These are phyloP conservation scores for Groenewaldozyma tartarivorans DNA, from an alignment of 805 yeast genomes.

Conservation along the genomic window DNA sequence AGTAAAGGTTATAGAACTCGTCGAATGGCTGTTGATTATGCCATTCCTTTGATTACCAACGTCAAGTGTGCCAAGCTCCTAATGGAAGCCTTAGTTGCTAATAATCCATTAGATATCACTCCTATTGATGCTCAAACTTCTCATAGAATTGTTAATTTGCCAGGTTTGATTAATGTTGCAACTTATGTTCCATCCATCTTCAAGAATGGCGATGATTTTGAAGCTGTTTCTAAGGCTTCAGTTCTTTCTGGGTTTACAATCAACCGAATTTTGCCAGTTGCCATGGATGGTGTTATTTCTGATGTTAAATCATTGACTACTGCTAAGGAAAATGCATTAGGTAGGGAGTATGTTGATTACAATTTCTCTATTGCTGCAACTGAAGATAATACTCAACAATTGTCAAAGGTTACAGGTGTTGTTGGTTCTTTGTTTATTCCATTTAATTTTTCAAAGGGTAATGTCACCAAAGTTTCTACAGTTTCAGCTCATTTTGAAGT, in stretches of 20 bases:
- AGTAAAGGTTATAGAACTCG: constrained; percentile 96
- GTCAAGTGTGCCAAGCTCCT: constrained; percentile 94
- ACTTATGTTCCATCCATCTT: constrained; percentile 66
- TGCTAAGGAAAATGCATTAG: constrained; percentile 47
- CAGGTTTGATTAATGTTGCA: constrained; percentile 79
- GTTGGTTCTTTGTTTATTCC: constrained; percentile 81
- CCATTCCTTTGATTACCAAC: constrained; percentile 94
- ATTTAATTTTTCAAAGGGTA: constrained; percentile 56
- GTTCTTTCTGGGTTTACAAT: constrained; percentile 84
- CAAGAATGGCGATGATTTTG: constrained; percentile 45
- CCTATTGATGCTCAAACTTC: constrained; percentile 85
- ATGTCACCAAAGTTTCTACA: constrained; percentile 55
- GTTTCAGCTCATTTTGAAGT: constrained; percentile 69
- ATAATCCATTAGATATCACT: constrained; percentile 46
- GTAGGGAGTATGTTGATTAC: constrained; percentile 65
- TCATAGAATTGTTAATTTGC: constrained; percentile 69
- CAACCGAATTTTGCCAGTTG: constrained; percentile 68
- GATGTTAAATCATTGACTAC: constrained; percentile 57
- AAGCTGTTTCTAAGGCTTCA: constrained; percentile 57
- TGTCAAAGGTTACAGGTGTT: constrained; percentile 49
- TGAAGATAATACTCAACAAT: constrained; percentile 51
- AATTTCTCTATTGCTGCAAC: constrained; percentile 79
- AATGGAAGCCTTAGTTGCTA: constrained; percentile 84
- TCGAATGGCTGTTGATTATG: constrained; percentile 99
- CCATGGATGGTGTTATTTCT: constrained; percentile 51